Base-by-base conservation (phyloP, 2,329 filamentous ascomycete genomes). In the Penicillium sp. region DNA sequence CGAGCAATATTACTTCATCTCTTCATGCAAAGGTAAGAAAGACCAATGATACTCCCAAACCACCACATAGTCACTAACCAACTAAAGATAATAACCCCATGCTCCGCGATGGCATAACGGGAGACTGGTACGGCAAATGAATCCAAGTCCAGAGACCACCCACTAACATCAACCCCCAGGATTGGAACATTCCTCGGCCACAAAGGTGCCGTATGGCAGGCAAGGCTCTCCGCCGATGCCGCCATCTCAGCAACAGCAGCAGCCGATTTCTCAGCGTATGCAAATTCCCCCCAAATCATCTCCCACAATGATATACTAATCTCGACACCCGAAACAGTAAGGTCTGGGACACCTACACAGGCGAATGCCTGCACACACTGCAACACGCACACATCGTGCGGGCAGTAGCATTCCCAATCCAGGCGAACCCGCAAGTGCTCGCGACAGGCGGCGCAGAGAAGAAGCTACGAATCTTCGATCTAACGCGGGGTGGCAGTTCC, bases 171-270 rank as follows among this genome's bases (percentile, higher is more conserved):
- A 56, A 21, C 6, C 68, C 47, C 13, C 57, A 86, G 84, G 90
- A 97, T 97, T 67, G 94, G 94, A 49, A 97, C 94, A 38, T 97
- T 97, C 73, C 89, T 99, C 69, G 94, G 94, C 41, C 94, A 99
- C 81, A 97, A 99, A 78, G 94, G 94, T 62, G 94, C 94, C 38
- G 93, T 97, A 59, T 99, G 94, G 92, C 93, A 97, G 79, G 91
- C 93, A 54, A 86, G 93, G 67, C 83, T 99, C 37, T 96, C 92
- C 53, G 87, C 90, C 21, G 92, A 97, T 77, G 91, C 92, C 42
- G 87, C 86, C 27, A 88, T 92, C 48, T 93, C 94, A 57, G 94
- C 93, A 10, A 97, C 95, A 35, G 94, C 91, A 47, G 95, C 93
- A 50, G 94, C 94, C 50, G 94, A 99, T 75, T 99, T 99, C 75